These are phyloP conservation scores for Evernia prunastri DNA, from an alignment of 495 filamentous ascomycete genomes.

Conservation along the genomic window DNA sequence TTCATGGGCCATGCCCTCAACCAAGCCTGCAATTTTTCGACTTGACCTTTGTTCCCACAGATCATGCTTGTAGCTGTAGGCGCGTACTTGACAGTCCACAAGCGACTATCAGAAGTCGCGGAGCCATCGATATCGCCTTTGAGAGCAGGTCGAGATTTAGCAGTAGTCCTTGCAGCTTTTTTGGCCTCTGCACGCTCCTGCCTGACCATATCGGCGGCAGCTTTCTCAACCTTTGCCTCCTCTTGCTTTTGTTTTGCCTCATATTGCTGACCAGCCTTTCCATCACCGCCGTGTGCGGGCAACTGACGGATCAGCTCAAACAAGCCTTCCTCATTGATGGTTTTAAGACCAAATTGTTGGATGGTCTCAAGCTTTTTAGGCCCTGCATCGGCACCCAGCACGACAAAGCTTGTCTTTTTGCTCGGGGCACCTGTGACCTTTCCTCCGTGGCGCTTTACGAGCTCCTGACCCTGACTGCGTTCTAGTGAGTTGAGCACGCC, in stretches of 20 bases:
- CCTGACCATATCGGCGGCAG: conserved; percentile 76
- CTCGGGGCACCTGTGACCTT: conserved; percentile 83
- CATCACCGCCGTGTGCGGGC: conserved; percentile 77
- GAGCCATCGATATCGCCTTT: conserved; percentile 26
- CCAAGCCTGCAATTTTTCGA: conserved; percentile 87
- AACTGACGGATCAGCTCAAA: conserved; percentile 79
- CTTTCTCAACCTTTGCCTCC: conserved; percentile 64
- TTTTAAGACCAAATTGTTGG: conserved; percentile 65
- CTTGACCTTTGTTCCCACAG: conserved; percentile 86
- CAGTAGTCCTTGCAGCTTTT: conserved; percentile 33
- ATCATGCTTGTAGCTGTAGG: conserved; percentile 78
- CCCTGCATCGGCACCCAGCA: conserved; percentile 84
- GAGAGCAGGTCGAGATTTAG: conserved; percentile 24
- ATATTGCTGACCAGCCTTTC: conserved; percentile 77
- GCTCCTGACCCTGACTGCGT: conserved; percentile 75
- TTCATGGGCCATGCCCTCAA: conserved; percentile 72
- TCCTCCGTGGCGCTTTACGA: conserved; percentile 90
- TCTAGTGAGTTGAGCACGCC: conserved; percentile 72
- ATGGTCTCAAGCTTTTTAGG: conserved; percentile 94
- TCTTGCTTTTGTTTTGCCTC: conserved; percentile 78
- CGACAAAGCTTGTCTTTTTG: conserved; percentile 86
- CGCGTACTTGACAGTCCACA: conserved; percentile 97
- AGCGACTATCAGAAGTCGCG: conserved; percentile 52
- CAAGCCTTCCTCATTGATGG: conserved; percentile 87
- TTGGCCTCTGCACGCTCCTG: conserved; percentile 50